These are phyloP conservation scores for Hypoxylon intermedium DNA, from an alignment of 495 filamentous ascomycete genomes.

Conservation along the genomic window DNA sequence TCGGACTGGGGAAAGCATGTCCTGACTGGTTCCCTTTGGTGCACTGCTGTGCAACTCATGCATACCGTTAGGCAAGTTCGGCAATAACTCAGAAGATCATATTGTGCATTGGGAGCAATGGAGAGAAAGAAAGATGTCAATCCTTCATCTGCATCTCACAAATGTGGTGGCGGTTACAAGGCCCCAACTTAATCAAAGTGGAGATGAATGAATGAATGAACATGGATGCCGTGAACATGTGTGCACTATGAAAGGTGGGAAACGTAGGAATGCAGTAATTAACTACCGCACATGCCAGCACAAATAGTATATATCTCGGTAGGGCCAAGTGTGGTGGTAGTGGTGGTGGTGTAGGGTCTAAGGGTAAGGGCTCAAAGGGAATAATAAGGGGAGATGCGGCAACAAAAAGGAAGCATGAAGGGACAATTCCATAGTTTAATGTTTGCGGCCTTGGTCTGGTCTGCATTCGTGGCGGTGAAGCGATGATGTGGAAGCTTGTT, in stretches of 20 bases:
- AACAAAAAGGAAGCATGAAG: slow-evolving; percentile 11
- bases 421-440: slow-evolving; percentile 7
- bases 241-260: slow-evolving; percentile 9
- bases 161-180: slow-evolving; percentile 19
- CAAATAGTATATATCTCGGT: slow-evolving; percentile 3
- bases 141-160: slow-evolving; percentile 17
- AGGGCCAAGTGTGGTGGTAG: slow-evolving; percentile 18
- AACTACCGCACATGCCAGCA: slow-evolving; percentile 4
- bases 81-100: slow-evolving; percentile 20
- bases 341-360: no score
- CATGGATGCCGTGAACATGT: background rate
- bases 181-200: no score
- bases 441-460: no score
- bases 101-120: slow-evolving; percentile 2
- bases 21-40: slow-evolving; percentile 4
- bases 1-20: slow-evolving; percentile 20
- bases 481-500: background rate
- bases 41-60: no score
- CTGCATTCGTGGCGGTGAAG: slow-evolving; percentile 24
- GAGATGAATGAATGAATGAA: no score
- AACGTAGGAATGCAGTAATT: slow-evolving; percentile 25
- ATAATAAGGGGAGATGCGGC: no score
- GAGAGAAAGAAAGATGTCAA: slow-evolving; percentile 12
- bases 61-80: no score
- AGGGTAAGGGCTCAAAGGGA: background rate